phyloP scores from a whole-genome alignment of 345 rosid genomes.

The Acer saccharum region DNA sequence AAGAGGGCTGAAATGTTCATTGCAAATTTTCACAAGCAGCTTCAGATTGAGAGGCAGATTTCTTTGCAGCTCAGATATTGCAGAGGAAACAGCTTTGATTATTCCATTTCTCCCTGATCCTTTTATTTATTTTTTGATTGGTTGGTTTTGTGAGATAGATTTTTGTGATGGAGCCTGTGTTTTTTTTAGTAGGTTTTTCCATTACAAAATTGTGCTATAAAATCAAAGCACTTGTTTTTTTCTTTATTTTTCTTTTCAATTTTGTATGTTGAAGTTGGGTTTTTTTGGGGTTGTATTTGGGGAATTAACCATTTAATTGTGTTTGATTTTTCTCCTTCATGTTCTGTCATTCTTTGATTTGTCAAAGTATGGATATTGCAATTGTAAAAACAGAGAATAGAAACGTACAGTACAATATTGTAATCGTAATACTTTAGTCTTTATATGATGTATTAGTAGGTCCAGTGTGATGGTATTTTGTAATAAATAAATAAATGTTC shows the following conservation, averaged over 20 bases:
- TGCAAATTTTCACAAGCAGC: constrained; percentile 71
- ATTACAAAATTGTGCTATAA: neutral
- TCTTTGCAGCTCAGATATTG: constrained; percentile 65
- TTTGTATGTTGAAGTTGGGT: neutral
- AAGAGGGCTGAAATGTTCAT: constrained; percentile 75
- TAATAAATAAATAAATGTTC: too few species aligned
- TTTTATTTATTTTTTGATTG: neutral
- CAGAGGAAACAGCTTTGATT: constrained; percentile 38
- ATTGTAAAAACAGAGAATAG: too few species aligned
- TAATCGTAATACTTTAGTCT: too few species aligned
- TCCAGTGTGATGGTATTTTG: neutral
- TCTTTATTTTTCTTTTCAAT: neutral
- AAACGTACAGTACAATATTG: too few species aligned
- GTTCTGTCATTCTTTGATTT: neutral
- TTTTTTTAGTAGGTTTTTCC: neutral
- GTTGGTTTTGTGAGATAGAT: neutral
- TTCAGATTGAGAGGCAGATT: constrained; percentile 80
- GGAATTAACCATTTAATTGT: neutral
- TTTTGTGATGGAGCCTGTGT: constrained; percentile 5
- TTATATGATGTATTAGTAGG: neutral
- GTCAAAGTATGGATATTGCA: neutral
- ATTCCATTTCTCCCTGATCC: constrained; percentile 36
- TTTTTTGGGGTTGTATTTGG: neutral
- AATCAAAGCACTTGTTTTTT: neutral
- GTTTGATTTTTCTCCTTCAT: neutral